A percentile compares a stretch with the other conserved stretches of the same genome.
Evolutionary conservation across 371 early-diverging fungal species (phyloP).

Genomic region (Synchytrium microbalum): DNA sequence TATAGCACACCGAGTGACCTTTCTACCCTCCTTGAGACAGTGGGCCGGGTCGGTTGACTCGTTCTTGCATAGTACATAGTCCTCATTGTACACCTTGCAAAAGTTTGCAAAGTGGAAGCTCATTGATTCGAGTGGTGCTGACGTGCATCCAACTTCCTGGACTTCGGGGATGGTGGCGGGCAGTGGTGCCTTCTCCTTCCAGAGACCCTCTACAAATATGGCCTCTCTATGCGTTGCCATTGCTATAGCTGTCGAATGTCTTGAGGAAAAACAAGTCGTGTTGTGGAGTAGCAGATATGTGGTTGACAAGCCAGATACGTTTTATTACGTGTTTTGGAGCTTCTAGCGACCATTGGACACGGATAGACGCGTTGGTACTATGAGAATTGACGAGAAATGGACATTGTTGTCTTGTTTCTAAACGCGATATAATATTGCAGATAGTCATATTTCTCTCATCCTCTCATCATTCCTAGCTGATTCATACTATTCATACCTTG

Average conservation of each 20-base stretch:
- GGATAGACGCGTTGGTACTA: no score
- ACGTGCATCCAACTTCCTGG: constrained; percentile 83
- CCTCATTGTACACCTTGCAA: constrained; percentile 90
- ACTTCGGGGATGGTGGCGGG: constrained; percentile 43
- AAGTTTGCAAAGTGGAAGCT: constrained; percentile 80
- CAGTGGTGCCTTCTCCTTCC: constrained; percentile 39
- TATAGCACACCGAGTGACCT: constrained; percentile 90
- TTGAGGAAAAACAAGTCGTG: no score
- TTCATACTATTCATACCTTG: no score
- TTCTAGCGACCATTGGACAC: no score
- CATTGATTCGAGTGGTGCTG: constrained; percentile 88
- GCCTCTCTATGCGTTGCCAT: constrained; percentile 42
- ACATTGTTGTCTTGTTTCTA: no score
- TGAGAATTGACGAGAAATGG: no score
- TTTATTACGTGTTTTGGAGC: no score
- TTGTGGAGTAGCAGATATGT: no score
- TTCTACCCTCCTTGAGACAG: constrained; percentile 88
- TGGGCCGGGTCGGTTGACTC: constrained; percentile 82
- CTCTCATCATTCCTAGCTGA: no score
- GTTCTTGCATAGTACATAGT: constrained; percentile 93
- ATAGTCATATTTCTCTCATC: no score
- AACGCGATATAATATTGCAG: no score
- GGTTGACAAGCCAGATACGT: no score
- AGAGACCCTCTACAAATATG: constrained; percentile 41
- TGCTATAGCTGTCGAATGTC: constrained; percentile 7